These are phyloP conservation scores for Cocos nucifera DNA, from an alignment of 176 grass and related monocot genomes.

Conservation along the genomic window DNA sequence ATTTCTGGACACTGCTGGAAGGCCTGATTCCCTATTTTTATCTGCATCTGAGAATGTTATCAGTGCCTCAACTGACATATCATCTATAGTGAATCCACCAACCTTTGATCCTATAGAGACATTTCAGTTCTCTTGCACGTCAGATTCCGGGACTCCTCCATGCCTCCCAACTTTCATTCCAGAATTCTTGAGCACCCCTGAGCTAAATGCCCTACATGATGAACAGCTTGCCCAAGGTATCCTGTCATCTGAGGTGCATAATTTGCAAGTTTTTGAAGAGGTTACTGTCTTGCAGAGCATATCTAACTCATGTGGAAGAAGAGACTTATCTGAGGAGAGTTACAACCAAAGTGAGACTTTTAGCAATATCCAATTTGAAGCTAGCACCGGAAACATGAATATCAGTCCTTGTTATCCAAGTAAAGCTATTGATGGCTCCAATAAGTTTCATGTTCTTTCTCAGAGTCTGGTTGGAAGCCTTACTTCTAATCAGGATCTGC, in stretches of 20 bases:
- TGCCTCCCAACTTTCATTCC: constrained; percentile 43
- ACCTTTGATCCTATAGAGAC: constrained; percentile 39
- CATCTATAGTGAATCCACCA: constrained; percentile 30
- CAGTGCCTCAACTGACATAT: constrained; percentile 39
- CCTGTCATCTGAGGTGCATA: constrained; percentile 53
- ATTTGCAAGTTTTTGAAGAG: constrained; percentile 37
- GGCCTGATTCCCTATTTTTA: constrained; percentile 28
- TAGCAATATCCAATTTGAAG: constrained; percentile 35
- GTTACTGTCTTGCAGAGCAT: constrained; percentile 37
- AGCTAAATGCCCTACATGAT: constrained; percentile 42
- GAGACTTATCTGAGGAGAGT: constrained; percentile 51
- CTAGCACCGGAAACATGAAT: constrained; percentile 22
- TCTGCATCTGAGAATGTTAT: constrained; percentile 51
- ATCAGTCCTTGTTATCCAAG: constrained; percentile 35
- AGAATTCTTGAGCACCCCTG: constrained; percentile 61
- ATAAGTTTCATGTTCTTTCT: constrained; percentile 25
- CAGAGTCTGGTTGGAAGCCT: constrained; percentile 3
- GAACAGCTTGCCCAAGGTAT: constrained; percentile 28
- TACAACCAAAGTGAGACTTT: constrained; percentile 29
- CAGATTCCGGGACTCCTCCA: constrained; percentile 16
- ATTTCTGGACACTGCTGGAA: constrained; percentile 1
- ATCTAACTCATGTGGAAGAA: constrained; percentile 54
- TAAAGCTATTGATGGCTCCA: constrained; percentile 22
- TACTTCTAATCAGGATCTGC: constrained; percentile 19
- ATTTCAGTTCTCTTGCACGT: constrained; percentile 53